A percentile compares a stretch with the other conserved stretches of the same genome.
Conservation (phyloP, 1,284 basidiomycete genomes). For the Cerrena zonata region DNA sequence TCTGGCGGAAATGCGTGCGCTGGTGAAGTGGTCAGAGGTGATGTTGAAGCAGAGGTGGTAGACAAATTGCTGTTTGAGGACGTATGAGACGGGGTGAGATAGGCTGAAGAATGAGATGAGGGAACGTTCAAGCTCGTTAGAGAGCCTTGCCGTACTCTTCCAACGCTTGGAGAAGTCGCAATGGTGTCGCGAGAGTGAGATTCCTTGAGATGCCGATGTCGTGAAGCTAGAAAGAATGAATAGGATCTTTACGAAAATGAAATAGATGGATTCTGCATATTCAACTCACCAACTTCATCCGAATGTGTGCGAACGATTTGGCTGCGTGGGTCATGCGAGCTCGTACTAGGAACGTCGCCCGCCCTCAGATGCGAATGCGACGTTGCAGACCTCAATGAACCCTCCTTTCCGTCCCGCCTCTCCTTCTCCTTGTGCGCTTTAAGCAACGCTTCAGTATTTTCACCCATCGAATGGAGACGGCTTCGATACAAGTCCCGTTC, state of each 20-base stretch:
- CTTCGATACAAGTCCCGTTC: slow-evolving; percentile 70
- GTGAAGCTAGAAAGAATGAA: slow-evolving; percentile 11
- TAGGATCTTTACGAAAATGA: neutral
- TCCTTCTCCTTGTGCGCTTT: slow-evolving; percentile 30
- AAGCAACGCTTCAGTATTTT: slow-evolving; percentile 31
- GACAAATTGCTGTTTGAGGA: slow-evolving; percentile 7
- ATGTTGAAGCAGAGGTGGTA: neutral
- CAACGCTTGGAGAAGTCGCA: slow-evolving; percentile 5
- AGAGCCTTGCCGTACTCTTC: slow-evolving; percentile 16
- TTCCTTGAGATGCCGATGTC: slow-evolving; percentile 6
- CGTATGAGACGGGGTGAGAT: slow-evolving; percentile 16
- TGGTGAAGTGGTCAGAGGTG: neutral
- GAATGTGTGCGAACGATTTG: slow-evolving; percentile 37
- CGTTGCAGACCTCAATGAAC: slow-evolving; percentile 20
- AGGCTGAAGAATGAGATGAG: slow-evolving; percentile 10
- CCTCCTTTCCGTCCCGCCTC: slow-evolving; percentile 24
- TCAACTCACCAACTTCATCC: slow-evolving; percentile 50
- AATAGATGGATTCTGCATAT: slow-evolving; percentile 13
- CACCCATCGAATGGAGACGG: slow-evolving; percentile 40
- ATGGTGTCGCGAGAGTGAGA: slow-evolving; percentile 14
- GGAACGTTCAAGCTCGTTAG: slow-evolving; percentile 18
- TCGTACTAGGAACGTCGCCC: slow-evolving; percentile 15
- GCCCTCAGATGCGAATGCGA: slow-evolving; percentile 26
- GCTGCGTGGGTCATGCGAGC: slow-evolving; percentile 25
- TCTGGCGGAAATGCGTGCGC: neutral